Evolutionary conservation across 208 protist species (phyloP), one percentile per base, ranked within the genome.

Genomic region (Wallacemonas sp.): DNA sequence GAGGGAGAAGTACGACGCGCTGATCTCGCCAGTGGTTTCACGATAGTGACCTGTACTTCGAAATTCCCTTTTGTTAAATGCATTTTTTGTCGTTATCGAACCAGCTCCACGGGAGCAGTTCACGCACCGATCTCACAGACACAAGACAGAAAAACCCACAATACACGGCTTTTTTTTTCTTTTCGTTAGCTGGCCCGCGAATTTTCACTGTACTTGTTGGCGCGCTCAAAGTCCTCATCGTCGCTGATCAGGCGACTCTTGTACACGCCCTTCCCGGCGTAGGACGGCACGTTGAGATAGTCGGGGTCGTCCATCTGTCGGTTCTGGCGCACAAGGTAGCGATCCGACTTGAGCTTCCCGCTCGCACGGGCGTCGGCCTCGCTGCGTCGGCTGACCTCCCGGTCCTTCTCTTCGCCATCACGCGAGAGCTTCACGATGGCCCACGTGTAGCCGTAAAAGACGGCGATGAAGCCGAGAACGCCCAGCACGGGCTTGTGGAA

Each of bases 221-320:
- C 57, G 49, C 52, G 52, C 52, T 59, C 52, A 41, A 59, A 59
- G 14, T 59, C 74, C 2, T 55, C 52, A 22, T 93, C 87, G n/a
- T 91, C 82, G 4, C 42, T 74, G 42, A 91, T 67, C 20, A 93
- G 61, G 45, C 69, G 71, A 32, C 82, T 89, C 14, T 66, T 76
- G 67, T 74, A 82, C 16, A 86, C 82, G 0, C 84, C 84, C 49
- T 89, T 93, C 1, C 87, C 87, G 2, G 46, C 76, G 45, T 80
- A 76, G 26, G 87, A 81, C 3, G 87, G 87, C n/a, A 91, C 78
- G 66, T 87, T 81, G 8, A 86, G 48, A 32, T 86, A 89, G 63
- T 93, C 87, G 0, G 87, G 87, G 62, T 93, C 87, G 46, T 93
- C 87, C 29, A 91, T 79, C 68, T 93, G 87, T 1, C 87, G 73